Evolutionary conservation across 495 filamentous ascomycete genomes (phyloP).

Genomic region (Corynascus novoguineensis): DNA sequence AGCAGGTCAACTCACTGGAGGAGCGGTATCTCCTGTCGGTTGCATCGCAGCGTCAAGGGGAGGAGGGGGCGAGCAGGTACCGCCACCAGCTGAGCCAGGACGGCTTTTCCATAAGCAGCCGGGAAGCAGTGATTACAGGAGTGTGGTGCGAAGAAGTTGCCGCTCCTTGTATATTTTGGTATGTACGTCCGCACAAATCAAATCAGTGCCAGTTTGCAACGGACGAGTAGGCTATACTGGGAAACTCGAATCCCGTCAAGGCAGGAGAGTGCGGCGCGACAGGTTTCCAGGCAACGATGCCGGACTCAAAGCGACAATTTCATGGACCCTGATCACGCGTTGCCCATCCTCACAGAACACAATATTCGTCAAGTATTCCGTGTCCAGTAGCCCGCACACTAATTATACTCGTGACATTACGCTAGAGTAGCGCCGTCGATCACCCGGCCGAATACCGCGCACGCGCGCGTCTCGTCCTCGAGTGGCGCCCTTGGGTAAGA

Average conservation of each 20-base stretch:
- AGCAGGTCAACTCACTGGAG: neutral
- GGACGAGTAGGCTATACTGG: too few relatives aligned
- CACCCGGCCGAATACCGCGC: conserved; percentile 7
- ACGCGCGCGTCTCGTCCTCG: neutral
- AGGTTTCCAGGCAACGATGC: neutral
- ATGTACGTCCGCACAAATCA: neutral
- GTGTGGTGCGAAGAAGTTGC: too few relatives aligned
- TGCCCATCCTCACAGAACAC: neutral
- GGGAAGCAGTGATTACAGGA: neutral
- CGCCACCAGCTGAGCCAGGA: neutral
- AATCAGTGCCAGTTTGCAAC: too few relatives aligned
- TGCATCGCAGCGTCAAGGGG: neutral
- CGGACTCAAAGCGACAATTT: conserved; percentile 1
- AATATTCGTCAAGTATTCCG: neutral
- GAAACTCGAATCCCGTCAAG: neutral
- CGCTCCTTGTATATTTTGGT: too few relatives aligned
- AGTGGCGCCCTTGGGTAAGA: conserved; percentile 5
- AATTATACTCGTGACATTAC: too few relatives aligned
- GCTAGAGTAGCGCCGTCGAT: conserved; percentile 4
- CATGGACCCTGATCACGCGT: neutral
- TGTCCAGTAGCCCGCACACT: too few relatives aligned
- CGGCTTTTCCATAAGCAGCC: neutral
- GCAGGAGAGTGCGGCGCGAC: neutral
- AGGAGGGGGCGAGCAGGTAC: neutral
- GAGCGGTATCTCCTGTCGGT: too few relatives aligned